Percentiles rank a stretch among this genome's conserved stretches.
Conservation (phyloP, 768 basidiomycete genomes). For the Artomyces pyxidatus region DNA sequence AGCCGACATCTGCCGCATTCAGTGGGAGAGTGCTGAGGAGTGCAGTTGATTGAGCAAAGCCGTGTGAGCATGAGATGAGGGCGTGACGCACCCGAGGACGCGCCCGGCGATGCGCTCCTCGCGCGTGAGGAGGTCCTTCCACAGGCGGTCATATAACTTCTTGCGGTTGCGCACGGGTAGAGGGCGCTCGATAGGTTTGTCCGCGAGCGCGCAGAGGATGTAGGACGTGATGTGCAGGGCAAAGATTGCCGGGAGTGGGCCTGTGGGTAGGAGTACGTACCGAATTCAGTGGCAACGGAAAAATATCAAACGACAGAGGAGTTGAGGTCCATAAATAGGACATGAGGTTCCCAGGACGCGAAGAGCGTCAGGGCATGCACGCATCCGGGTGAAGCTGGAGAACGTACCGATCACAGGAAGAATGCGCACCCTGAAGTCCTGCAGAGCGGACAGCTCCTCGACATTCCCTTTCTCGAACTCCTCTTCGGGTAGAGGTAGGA, state of each 20-base stretch:
- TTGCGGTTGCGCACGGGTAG: constrained; percentile 78
- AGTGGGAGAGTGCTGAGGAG: constrained; percentile 73
- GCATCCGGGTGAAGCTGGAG: too few species aligned
- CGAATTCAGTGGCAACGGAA: too few species aligned
- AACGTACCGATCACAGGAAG: constrained; percentile 77
- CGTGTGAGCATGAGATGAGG: not conserved
- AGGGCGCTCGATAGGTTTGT: constrained; percentile 75
- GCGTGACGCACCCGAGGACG: constrained; percentile 42
- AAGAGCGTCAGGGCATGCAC: too few species aligned
- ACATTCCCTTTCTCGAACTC: constrained; percentile 88
- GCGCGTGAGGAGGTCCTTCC: constrained; percentile 65
- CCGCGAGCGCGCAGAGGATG: constrained; percentile 78
- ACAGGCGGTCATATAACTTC: constrained; percentile 76
- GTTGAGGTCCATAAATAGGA: too few species aligned
- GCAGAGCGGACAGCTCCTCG: constrained; percentile 82
- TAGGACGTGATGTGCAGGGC: constrained; percentile 87
- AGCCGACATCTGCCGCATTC: constrained; percentile 72
- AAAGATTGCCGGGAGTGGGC: constrained; percentile 84
- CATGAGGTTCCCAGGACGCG: too few species aligned
- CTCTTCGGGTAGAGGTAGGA: constrained; percentile 85
- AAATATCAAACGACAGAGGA: too few species aligned
- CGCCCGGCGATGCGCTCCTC: constrained; percentile 61
- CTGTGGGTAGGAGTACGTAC: constrained; percentile 24
- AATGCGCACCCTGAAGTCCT: constrained; percentile 91
- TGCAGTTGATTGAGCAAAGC: constrained; percentile 21